Conservation (phyloP, 805 yeast genomes). For the Candida chilensis region DNA sequence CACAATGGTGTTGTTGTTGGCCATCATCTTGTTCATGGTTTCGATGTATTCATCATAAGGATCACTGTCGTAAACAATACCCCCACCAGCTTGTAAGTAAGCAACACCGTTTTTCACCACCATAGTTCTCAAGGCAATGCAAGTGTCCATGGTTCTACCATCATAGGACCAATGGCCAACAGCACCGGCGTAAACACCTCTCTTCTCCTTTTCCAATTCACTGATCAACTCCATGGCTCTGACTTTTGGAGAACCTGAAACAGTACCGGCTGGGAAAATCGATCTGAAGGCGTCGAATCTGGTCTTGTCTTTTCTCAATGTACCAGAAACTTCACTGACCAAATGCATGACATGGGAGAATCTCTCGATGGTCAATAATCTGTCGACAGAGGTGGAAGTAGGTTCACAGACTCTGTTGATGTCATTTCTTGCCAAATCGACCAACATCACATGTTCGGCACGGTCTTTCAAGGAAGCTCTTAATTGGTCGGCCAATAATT, state of each 20-base stretch:
- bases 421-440: slow-evolving; percentile 94
- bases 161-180: slow-evolving; percentile 98
- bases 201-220: slow-evolving; percentile 80
- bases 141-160: slow-evolving; percentile 92
- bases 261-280: slow-evolving; percentile 98
- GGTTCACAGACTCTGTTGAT: slow-evolving; percentile 94
- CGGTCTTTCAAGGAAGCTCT: slow-evolving; percentile 80
- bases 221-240: slow-evolving; percentile 92
- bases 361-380: slow-evolving; percentile 82
- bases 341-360: slow-evolving; percentile 96
- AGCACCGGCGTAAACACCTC: slow-evolving; percentile 98
- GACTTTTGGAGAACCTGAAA: slow-evolving; percentile 97
- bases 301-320: slow-evolving; percentile 70
- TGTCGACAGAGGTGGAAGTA: slow-evolving; percentile 72
- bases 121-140: slow-evolving; percentile 97
- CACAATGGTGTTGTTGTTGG: slow-evolving; percentile 83
- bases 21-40: slow-evolving; percentile 95
- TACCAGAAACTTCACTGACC: slow-evolving; percentile 92
- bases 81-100: slow-evolving; percentile 97
- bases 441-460: slow-evolving; percentile 98
- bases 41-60: slow-evolving; percentile 93
- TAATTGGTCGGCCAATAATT: slow-evolving; percentile 64
- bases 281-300: slow-evolving; percentile 97
- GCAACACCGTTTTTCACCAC: slow-evolving; percentile 85
- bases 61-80: slow-evolving; percentile 92